phyloP scores from a whole-genome alignment of 2,329 filamentous ascomycete species.

The Fusarium subglutinans region DNA sequence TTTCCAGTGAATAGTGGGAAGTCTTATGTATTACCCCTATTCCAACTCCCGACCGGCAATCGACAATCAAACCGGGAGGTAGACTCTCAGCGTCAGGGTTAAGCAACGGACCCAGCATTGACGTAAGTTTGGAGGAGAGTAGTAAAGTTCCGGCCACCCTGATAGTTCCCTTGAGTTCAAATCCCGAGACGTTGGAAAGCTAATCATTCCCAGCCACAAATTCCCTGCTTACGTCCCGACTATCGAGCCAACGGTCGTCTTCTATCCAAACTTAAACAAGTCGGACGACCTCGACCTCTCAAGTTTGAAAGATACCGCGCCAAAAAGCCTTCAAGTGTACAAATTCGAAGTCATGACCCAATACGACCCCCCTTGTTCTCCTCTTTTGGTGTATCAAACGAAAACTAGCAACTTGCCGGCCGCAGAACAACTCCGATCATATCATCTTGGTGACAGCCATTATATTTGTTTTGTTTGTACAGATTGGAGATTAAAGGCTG shows the following conservation, averaged over 20 bases:
- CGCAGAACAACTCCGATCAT: too few species aligned
- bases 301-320: neutral
- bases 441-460: neutral
- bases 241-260: neutral
- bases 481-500: neutral
- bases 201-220: neutral
- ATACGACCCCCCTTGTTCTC: neutral
- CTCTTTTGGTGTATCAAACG: neutral
- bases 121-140: neutral
- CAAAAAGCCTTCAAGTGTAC: neutral
- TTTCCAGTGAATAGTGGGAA: rapidly evolving
- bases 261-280: neutral
- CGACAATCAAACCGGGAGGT: neutral
- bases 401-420: neutral
- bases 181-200: neutral
- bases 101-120: neutral
- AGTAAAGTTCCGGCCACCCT: rapidly evolving
- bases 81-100: neutral
- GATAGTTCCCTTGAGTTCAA: neutral
- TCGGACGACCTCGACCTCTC: neutral
- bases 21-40: neutral
- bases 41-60: neutral
- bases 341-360: neutral
- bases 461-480: neutral
- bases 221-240: neutral